phyloP scores from a whole-genome alignment of 108 stramenopile species.

The Seminavis robusta region DNA sequence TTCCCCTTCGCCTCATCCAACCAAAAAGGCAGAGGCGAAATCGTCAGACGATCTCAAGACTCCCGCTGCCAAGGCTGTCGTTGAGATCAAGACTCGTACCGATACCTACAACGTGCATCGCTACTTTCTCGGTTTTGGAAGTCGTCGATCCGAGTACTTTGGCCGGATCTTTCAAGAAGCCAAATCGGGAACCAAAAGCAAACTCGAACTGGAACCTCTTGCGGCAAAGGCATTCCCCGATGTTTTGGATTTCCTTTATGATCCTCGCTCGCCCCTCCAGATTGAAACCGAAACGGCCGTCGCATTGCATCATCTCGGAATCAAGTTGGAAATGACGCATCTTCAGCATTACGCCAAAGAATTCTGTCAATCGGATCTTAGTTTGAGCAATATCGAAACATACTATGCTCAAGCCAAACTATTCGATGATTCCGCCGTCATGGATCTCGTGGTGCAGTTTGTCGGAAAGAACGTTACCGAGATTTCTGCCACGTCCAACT shows the following conservation, averaged over 20 bases:
- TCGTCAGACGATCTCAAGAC: too few relatives aligned
- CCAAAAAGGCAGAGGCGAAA: too few relatives aligned
- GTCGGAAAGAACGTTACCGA: neutral
- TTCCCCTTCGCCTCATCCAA: too few relatives aligned
- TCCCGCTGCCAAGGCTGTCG: too few relatives aligned
- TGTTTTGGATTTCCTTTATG: slow-evolving; percentile 31
- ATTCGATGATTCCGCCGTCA: slow-evolving; percentile 4
- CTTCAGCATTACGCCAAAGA: neutral
- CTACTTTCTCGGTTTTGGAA: slow-evolving; percentile 30
- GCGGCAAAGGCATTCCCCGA: slow-evolving; percentile 30
- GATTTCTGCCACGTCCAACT: neutral
- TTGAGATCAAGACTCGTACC: too few relatives aligned
- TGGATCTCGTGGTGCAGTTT: neutral
- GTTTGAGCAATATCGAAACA: neutral
- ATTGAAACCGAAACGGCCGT: neutral
- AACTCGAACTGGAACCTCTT: neutral
- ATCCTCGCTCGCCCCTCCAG: neutral
- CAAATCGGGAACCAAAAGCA: neutral
- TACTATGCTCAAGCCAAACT: neutral
- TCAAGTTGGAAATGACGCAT: neutral
- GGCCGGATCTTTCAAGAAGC: slow-evolving; percentile 23
- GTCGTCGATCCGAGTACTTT: slow-evolving; percentile 35
- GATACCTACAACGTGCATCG: slow-evolving; percentile 33
- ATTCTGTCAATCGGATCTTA: neutral
- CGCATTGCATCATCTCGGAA: neutral